Percentiles rank a stretch among this genome's conserved stretches.
phyloP scores from a whole-genome alignment of 257 asterid species.

The Ehretia macrophylla region DNA sequence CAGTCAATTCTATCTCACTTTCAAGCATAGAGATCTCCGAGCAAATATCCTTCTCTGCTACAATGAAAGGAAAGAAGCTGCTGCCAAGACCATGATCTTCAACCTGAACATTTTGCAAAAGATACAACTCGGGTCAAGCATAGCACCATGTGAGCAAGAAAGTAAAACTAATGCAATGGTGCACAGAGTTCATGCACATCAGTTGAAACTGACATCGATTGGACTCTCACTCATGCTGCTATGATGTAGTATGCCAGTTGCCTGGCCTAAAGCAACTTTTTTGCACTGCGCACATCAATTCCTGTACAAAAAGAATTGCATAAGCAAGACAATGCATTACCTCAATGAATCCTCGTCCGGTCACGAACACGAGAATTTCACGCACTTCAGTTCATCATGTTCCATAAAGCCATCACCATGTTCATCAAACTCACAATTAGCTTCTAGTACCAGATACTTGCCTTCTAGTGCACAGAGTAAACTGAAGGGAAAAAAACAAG shows the following conservation, averaged over 20 bases:
- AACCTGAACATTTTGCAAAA: slow-evolving; percentile 29
- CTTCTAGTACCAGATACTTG: slow-evolving; percentile 28
- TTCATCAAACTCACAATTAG: slow-evolving; percentile 19
- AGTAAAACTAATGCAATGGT: too few relatives aligned
- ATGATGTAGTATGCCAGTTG: not conserved
- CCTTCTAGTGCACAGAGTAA: slow-evolving; percentile 44
- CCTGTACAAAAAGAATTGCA: not conserved
- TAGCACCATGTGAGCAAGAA: too few relatives aligned
- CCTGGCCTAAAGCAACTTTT: too few relatives aligned
- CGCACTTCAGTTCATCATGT: slow-evolving; percentile 30
- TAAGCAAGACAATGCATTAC: slow-evolving; percentile 23
- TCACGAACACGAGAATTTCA: slow-evolving; percentile 39
- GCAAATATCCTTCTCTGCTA: slow-evolving; percentile 68
- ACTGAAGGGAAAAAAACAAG: slow-evolving; percentile 22
- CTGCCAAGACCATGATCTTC: slow-evolving; percentile 67
- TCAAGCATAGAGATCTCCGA: slow-evolving; percentile 67
- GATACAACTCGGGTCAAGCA: not conserved
- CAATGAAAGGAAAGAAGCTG: slow-evolving; percentile 65
- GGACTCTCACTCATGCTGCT: not conserved
- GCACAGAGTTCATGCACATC: too few relatives aligned
- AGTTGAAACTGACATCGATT: not conserved
- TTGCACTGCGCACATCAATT: too few relatives aligned
- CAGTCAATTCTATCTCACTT: slow-evolving; percentile 48
- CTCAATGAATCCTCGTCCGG: slow-evolving; percentile 81
- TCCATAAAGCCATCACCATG: slow-evolving; percentile 15